A percentile compares a stretch with the other conserved stretches of the same genome.
phyloP scores from a whole-genome alignment of 345 rosid genomes.

The Arabidopsis suecica region DNA sequence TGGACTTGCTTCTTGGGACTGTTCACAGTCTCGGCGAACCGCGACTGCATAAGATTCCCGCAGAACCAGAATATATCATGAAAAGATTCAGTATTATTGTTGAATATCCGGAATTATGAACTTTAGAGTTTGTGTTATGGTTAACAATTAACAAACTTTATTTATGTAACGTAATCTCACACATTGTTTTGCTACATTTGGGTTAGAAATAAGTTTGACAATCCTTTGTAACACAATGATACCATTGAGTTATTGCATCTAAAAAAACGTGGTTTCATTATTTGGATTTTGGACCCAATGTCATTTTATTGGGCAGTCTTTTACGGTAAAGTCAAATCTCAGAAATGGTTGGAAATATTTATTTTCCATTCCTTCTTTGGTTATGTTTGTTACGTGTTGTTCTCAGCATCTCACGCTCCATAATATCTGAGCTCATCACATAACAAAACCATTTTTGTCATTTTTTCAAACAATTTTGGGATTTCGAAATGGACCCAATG shows the following conservation, averaged over 20 bases:
- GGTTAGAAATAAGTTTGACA: not conserved
- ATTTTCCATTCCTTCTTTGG: conserved; percentile 25
- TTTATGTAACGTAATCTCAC: not conserved
- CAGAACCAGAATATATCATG: not conserved
- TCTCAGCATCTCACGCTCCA: conserved; percentile 32
- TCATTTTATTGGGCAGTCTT: conserved; percentile 9
- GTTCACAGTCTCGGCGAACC: not conserved
- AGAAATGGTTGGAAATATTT: conserved; percentile 9
- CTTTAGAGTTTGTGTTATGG: not conserved
- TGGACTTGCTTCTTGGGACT: conserved; percentile 18
- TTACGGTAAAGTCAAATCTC: conserved; percentile 28
- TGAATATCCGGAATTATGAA: not conserved
- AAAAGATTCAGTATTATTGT: conserved; percentile 8
- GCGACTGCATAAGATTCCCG: not conserved
- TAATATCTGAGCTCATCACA: conserved; percentile 35
- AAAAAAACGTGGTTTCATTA: conserved; percentile 3
- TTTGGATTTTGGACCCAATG: conserved; percentile 23
- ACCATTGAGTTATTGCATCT: not conserved
- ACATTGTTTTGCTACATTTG: not conserved
- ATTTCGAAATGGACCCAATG: not conserved
- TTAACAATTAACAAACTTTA: not conserved
- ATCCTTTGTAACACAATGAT: not conserved
- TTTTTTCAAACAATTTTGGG: conserved; percentile 20
- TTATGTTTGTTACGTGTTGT: conserved; percentile 37
- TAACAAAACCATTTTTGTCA: conserved; percentile 27